Evolutionary conservation across 805 yeast species (phyloP).

Genomic region (Candida mattraensis): DNA sequence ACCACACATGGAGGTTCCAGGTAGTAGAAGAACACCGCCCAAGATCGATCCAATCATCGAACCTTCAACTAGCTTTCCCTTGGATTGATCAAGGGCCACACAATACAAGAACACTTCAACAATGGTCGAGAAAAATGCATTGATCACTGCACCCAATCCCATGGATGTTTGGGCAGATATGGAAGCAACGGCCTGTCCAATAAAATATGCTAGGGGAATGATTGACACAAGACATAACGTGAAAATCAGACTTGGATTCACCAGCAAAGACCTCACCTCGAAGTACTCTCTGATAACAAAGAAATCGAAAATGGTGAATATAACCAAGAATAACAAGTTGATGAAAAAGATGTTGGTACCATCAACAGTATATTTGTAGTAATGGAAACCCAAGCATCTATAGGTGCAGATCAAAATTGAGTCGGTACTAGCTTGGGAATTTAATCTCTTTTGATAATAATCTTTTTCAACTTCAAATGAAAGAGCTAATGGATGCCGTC

Average conservation of each 20-base stretch:
- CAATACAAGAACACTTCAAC: conserved; percentile 92
- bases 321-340: conserved; percentile 75
- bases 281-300: conserved; percentile 54
- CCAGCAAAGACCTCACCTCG: conserved; percentile 42
- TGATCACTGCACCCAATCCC: conserved; percentile 98
- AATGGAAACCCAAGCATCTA: conserved; percentile 88
- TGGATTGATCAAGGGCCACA: conserved; percentile 82
- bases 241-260: conserved; percentile 68
- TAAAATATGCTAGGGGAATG: conserved; percentile 92
- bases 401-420: conserved; percentile 83
- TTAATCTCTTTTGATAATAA: conserved; percentile 40
- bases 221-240: conserved; percentile 77
- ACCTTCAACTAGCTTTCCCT: conserved; percentile 92
- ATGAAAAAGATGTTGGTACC: conserved; percentile 94
- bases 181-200: conserved; percentile 99
- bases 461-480: conserved; percentile 62
- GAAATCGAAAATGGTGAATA: conserved; percentile 80
- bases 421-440: conserved; percentile 42
- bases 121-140: conserved; percentile 94
- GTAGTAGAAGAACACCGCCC: conserved; percentile 88
- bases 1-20: conserved; percentile 96
- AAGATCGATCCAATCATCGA: conserved; percentile 90
- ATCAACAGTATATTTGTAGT: conserved; percentile 93
- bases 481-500: conserved; percentile 90
- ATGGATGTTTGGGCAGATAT: conserved; percentile 97